Evolutionary conservation across 2,329 filamentous ascomycete species (phyloP).

Genomic region (Eutypella sp.): DNA sequence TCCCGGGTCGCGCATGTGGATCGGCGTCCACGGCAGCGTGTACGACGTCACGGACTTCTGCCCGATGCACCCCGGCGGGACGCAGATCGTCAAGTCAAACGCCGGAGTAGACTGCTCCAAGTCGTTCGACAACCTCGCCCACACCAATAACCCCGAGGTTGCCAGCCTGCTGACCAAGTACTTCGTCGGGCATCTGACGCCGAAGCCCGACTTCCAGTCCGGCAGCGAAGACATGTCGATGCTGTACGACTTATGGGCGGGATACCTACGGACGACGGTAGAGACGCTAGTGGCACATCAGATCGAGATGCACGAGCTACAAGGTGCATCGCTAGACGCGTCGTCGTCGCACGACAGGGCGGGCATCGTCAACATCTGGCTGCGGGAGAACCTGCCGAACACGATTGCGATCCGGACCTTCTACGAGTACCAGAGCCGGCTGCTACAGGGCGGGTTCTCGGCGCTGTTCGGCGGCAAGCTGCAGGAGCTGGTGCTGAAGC

Average conservation of each 20-base stretch:
- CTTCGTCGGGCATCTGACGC: constrained; percentile 46
- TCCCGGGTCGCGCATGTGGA: constrained; percentile 42
- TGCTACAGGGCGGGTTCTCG: constrained; percentile 46
- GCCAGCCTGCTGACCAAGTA: constrained; percentile 49
- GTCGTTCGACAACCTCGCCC: constrained; percentile 49
- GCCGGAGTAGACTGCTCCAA: constrained; percentile 49
- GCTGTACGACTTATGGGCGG: constrained; percentile 46
- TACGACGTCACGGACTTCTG: constrained; percentile 51
- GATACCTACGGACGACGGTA: constrained; percentile 43
- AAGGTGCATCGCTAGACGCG: constrained; percentile 29
- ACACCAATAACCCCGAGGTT: constrained; percentile 51
- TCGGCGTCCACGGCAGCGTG: constrained; percentile 46
- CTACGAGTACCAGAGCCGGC: constrained; percentile 47
- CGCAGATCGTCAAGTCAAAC: constrained; percentile 49
- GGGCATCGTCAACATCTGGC: constrained; percentile 20
- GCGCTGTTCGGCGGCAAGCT: constrained; percentile 47
- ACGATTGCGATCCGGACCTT: constrained; percentile 47
- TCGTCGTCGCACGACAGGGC: constrained; percentile 34
- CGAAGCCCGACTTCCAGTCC: constrained; percentile 43
- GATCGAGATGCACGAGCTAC: constrained; percentile 48
- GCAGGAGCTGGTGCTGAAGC: constrained; percentile 47
- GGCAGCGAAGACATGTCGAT: constrained; percentile 35
- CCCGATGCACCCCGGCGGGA: constrained; percentile 49
- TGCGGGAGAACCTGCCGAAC: constrained; percentile 36
- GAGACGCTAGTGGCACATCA: constrained; percentile 49